Evolutionary conservation across 1,284 basidiomycete genomes (phyloP).

Genomic region (Peniophora sp.): DNA sequence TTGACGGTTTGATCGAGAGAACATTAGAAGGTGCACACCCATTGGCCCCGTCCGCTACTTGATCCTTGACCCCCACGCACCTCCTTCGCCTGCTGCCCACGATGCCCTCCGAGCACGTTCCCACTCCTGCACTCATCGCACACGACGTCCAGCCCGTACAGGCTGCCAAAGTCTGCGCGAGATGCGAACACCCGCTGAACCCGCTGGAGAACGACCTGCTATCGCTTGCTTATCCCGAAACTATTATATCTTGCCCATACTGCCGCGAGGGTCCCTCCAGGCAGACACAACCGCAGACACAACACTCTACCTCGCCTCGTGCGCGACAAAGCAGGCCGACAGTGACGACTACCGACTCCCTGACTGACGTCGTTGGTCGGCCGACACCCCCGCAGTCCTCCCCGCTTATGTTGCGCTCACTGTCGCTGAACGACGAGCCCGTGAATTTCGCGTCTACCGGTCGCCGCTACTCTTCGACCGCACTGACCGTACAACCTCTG

Average conservation of each 20-base stretch:
- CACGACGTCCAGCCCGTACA: constrained; percentile 19
- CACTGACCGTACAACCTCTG: constrained; percentile 9
- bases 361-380: too few species aligned
- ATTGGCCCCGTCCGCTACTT: background rate
- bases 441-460: background rate
- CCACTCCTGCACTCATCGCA: constrained; percentile 15
- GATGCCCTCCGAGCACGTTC: constrained; percentile 28
- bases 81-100: constrained; percentile 8
- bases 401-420: background rate
- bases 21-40: too few species aligned
- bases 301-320: background rate
- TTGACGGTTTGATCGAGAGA: too few species aligned
- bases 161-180: constrained; percentile 29
- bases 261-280: constrained; percentile 22
- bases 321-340: background rate
- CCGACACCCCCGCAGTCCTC: background rate
- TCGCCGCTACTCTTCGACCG: constrained; percentile 3
- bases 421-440: background rate
- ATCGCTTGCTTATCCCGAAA: constrained; percentile 22
- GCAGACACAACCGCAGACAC: background rate
- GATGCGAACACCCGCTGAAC: constrained; percentile 25
- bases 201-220: constrained; percentile 23
- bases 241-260: constrained; percentile 24
- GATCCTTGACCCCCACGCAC: constrained; percentile 10
- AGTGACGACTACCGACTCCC: background rate